Evolutionary conservation across 1,284 basidiomycete genomes (phyloP), one percentile per base, ranked within the genome.

Genomic region (Apiotrichum domesticum): DNA sequence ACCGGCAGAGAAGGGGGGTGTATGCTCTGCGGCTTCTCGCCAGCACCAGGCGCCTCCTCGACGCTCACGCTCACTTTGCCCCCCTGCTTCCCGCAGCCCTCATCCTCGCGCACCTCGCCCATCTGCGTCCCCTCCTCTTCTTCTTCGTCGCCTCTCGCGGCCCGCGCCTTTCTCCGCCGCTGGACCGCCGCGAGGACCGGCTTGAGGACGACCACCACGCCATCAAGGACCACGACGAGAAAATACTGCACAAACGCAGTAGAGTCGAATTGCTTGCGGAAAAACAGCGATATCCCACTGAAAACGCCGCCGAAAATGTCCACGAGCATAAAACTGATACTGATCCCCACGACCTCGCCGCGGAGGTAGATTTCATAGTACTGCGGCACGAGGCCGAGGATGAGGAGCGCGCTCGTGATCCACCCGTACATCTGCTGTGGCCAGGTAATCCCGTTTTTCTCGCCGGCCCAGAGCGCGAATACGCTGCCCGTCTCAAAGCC

Each of bases 291-390:
- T 8, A 88, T 75, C 61, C 84, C 80, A 42, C 72, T 75, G 73
- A 89, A 89, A 9, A 90, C 72, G 4, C 85, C 88, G 35, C 88
- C 88, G 14, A 83, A 67, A 52, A 85, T 81, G 69, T 91, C 88
- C 52, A 90, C 79, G 1, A 76, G 63, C 78, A 90, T 85, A 75
- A 90, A 90, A 3, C 79, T 46, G 49, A 87, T 74, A 1, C 85
- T 87, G 57, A 92, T 84, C 5, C 88, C 88, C 34, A 85, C 74
- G 45, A 90, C 88, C 69, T 88, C 84, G 61, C 79, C 79, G 62
- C 80, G 79, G 63, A 81, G 81, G 76, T 82, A 86, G 45, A 90
- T 90, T 70, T 90, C 87, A 57, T 69, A 78, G 63, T 79, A 82
- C 64, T 82, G 80, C 2, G 81, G 81, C 80, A 89, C 66, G 9